Percentiles rank a stretch among this genome's conserved stretches.
phyloP scores from a whole-genome alignment of 179 eudicot species.

The Spinacia oleracea region DNA sequence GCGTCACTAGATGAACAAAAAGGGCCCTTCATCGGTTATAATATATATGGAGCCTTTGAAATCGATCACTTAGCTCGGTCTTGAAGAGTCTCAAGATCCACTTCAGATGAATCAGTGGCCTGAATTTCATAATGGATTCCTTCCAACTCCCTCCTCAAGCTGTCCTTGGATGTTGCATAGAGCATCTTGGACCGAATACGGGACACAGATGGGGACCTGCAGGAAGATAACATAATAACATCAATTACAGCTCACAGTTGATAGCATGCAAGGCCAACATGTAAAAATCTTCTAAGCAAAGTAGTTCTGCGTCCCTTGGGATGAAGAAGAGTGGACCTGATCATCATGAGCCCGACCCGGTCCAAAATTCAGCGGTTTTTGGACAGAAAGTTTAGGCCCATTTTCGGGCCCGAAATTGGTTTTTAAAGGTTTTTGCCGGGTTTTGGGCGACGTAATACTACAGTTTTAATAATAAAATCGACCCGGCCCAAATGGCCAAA shows the following conservation, averaged over 20 bases:
- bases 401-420: too few relatives aligned
- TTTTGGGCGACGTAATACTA: too few relatives aligned
- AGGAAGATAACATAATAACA: slow-evolving; percentile 18
- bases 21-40: background rate
- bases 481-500: too few relatives aligned
- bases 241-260: background rate
- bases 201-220: slow-evolving; percentile 76
- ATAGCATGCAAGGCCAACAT: background rate
- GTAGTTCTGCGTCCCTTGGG: background rate
- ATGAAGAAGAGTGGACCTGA: too few relatives aligned
- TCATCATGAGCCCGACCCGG: too few relatives aligned
- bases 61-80: slow-evolving; percentile 56
- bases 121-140: slow-evolving; percentile 79
- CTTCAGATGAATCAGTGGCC: slow-evolving; percentile 71
- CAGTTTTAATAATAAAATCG: too few relatives aligned
- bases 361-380: too few relatives aligned
- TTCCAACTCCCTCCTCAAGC: slow-evolving; percentile 61
- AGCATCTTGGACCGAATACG: slow-evolving; percentile 76
- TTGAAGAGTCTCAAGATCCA: slow-evolving; percentile 60
- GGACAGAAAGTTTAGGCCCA: too few relatives aligned
- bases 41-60: background rate
- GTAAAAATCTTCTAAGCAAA: background rate
- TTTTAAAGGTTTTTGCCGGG: too few relatives aligned
- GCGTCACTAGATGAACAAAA: background rate
- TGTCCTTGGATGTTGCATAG: slow-evolving; percentile 68